These are phyloP conservation scores for Verticillium nubilum DNA, from an alignment of 2,329 filamentous ascomycete genomes.

Conservation along the genomic window DNA sequence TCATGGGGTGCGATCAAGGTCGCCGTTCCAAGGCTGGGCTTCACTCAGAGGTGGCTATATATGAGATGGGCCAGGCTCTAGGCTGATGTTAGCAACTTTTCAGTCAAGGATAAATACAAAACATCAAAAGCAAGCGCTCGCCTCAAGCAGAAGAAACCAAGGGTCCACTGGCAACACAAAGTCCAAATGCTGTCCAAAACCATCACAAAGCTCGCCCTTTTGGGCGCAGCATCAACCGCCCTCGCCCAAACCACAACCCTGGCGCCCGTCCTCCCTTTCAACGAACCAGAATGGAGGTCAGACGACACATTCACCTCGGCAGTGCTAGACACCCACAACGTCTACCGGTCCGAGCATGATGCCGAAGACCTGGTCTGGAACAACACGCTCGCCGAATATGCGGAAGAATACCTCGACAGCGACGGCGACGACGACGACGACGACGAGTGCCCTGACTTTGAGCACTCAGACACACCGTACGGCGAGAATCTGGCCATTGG, in stretches of 20 bases:
- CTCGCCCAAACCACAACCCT: not conserved
- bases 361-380: constrained; percentile 60
- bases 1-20: not conserved
- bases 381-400: constrained; percentile 51
- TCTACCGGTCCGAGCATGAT: constrained; percentile 58
- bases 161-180: too few species aligned
- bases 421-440: constrained; percentile 15
- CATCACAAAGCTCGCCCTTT: not conserved
- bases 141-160: not conserved
- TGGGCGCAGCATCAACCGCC: not conserved
- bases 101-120: too few species aligned
- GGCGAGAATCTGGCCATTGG: constrained; percentile 73
- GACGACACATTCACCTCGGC: constrained; percentile 39
- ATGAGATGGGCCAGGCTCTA: not conserved
- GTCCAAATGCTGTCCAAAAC: not conserved
- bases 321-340: constrained; percentile 62
- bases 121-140: not conserved
- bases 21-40: not conserved
- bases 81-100: not conserved
- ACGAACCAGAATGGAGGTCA: constrained; percentile 24
- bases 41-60: not conserved
- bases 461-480: constrained; percentile 53
- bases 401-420: constrained; percentile 40
- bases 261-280: not conserved
- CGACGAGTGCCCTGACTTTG: constrained; percentile 34